A percentile compares a stretch with the other conserved stretches of the same genome.
Evolutionary conservation across 2,329 filamentous ascomycete species (phyloP).

Genomic region (Claviceps digitariae): DNA sequence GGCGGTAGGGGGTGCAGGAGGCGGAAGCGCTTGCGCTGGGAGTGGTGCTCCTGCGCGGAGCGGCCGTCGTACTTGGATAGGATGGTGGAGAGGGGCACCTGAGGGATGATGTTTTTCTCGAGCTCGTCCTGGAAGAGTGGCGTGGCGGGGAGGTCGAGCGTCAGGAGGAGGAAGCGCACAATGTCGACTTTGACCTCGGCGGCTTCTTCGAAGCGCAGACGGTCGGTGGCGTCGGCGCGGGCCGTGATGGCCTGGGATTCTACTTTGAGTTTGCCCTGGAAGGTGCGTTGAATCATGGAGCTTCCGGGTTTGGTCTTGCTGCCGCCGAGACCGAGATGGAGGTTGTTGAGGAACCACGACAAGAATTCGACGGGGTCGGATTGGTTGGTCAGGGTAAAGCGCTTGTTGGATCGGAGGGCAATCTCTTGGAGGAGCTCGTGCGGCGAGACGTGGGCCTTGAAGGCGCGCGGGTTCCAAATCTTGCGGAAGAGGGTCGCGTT

Average conservation of each 20-base stretch:
- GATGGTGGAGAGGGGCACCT: constrained; percentile 70
- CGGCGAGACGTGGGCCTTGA: constrained; percentile 92
- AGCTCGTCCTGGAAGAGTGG: constrained; percentile 93
- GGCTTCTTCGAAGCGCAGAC: constrained; percentile 85
- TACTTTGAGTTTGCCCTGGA: constrained; percentile 83
- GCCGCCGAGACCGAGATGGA: constrained; percentile 83
- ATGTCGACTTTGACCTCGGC: constrained; percentile 64
- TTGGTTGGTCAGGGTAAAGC: constrained; percentile 79
- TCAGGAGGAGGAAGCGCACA: constrained; percentile 79
- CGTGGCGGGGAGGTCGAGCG: constrained; percentile 79
- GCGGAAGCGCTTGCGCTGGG: constrained; percentile 78
- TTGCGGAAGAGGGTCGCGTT: constrained; percentile 87
- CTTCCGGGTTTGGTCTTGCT: constrained; percentile 73
- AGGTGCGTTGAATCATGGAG: constrained; percentile 81
- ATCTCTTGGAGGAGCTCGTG: constrained; percentile 96
- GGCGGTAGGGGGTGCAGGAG: constrained; percentile 83
- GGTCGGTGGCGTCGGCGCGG: constrained; percentile 74
- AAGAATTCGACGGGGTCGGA: constrained; percentile 95
- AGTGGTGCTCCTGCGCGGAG: constrained; percentile 74
- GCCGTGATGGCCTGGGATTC: constrained; percentile 91
- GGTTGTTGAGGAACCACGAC: constrained; percentile 93
- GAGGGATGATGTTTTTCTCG: constrained; percentile 91
- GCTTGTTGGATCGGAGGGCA: constrained; percentile 77
- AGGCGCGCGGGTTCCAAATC: constrained; percentile 94
- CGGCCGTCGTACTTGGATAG: constrained; percentile 88